These are phyloP conservation scores for Eucalyptus microcorys DNA, from an alignment of 345 rosid species.

Conservation along the genomic window DNA sequence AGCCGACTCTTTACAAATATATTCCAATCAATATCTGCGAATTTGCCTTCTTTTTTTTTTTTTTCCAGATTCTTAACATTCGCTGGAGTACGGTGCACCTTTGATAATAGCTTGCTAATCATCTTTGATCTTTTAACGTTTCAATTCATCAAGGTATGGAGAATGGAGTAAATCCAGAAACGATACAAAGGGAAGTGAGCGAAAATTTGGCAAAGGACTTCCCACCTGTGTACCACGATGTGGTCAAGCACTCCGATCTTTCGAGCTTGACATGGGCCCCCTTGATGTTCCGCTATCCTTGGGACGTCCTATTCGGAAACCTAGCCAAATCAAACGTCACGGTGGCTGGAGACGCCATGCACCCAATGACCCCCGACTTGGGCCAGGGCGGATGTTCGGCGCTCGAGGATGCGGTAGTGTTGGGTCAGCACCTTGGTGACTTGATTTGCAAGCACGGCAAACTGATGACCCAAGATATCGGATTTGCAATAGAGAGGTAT, in stretches of 20 bases:
- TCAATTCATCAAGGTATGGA: neutral
- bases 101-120: neutral
- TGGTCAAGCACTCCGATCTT: slow-evolving; percentile 3
- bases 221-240: slow-evolving; percentile 3
- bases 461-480: neutral
- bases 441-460: neutral
- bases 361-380: slow-evolving; percentile 36
- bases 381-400: slow-evolving; percentile 27
- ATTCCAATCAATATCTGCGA: neutral
- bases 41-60: too few relatives aligned
- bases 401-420: slow-evolving; percentile 21
- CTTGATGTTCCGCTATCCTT: slow-evolving; percentile 12
- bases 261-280: slow-evolving; percentile 17
- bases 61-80: neutral
- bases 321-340: slow-evolving; percentile 15
- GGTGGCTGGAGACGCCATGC: slow-evolving; percentile 40
- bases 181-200: slow-evolving; percentile 2
- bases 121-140: neutral
- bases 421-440: slow-evolving; percentile 17
- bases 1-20: neutral
- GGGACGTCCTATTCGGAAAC: slow-evolving; percentile 16
- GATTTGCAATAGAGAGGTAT: slow-evolving; percentile 2
- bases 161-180: neutral
- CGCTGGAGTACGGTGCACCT: neutral
- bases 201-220: slow-evolving; percentile 3